Evolutionary conservation across 306 rosid genomes (phyloP).

Genomic region (Vigna radiata): DNA sequence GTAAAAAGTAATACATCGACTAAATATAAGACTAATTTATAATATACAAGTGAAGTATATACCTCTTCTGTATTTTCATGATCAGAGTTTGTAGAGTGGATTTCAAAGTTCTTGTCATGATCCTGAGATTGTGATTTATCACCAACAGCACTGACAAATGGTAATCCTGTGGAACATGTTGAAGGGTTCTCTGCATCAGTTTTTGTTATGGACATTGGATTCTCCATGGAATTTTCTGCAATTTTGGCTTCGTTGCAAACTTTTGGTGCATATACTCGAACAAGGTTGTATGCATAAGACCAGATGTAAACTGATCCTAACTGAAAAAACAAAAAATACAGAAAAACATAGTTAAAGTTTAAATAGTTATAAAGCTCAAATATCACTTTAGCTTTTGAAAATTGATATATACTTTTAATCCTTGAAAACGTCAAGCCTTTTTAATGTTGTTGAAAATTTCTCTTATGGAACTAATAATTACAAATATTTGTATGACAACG

Average conservation of each 20-base stretch:
- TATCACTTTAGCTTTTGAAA: no score
- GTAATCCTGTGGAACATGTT: constrained; percentile 28
- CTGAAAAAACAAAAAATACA: constrained; percentile 23
- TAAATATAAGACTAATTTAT: no score
- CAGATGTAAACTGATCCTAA: constrained; percentile 48
- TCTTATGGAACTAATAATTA: no score
- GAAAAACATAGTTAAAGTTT: neutral
- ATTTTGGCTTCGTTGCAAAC: constrained; percentile 26
- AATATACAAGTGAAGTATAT: no score
- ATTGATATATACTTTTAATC: no score
- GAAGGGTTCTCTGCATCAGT: constrained; percentile 38
- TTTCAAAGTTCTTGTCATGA: constrained; percentile 45
- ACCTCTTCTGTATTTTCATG: constrained; percentile 35
- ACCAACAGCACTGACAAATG: neutral
- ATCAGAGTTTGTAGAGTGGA: constrained; percentile 30
- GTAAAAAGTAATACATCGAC: no score
- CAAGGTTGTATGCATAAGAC: constrained; percentile 52
- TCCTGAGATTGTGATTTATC: constrained; percentile 23
- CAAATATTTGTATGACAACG: no score
- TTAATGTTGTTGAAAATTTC: no score
- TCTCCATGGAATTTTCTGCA: constrained; percentile 15
- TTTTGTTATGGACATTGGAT: constrained; percentile 10
- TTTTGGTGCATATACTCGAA: constrained; percentile 43
- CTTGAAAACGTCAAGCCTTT: no score
- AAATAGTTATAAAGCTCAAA: neutral